A percentile compares a stretch with the other conserved stretches of the same genome.
These are phyloP conservation scores for Brassica balearica DNA, from an alignment of 441 rosid species.

Conservation along the genomic window DNA sequence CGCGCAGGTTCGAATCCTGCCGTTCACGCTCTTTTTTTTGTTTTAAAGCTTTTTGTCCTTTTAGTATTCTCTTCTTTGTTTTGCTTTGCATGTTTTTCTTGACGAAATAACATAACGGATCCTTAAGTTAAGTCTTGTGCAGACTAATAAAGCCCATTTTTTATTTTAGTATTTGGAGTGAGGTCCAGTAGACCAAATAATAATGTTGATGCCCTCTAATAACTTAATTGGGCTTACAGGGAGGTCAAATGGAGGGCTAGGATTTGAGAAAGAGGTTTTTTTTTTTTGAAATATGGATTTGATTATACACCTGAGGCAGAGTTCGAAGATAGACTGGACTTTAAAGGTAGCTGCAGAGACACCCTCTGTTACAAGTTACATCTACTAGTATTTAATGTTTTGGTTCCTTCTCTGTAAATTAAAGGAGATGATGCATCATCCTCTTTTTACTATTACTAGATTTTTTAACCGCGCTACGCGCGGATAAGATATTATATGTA, in stretches of 20 bases:
- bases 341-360: background rate
- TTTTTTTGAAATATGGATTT: no score
- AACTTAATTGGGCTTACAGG: background rate
- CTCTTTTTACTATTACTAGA: background rate
- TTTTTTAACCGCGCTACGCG: no score
- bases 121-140: background rate
- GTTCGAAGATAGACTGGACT: background rate
- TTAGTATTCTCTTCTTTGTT: no score
- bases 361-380: background rate
- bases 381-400: background rate
- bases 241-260: background rate
- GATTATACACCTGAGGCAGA: background rate
- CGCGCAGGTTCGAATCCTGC: slow-evolving; percentile 98
- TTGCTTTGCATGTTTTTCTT: no score
- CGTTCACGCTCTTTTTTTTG: slow-evolving; percentile 54
- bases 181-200: background rate
- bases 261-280: no score
- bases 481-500: no score
- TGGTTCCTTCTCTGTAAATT: background rate
- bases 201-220: background rate
- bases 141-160: background rate
- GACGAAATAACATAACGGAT: no score
- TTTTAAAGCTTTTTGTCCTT: no score
- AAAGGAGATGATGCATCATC: background rate
- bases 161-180: background rate